Evolutionary conservation across 805 yeast species (phyloP), one percentile per base, ranked within the genome.

Genomic region (Candida pini): DNA sequence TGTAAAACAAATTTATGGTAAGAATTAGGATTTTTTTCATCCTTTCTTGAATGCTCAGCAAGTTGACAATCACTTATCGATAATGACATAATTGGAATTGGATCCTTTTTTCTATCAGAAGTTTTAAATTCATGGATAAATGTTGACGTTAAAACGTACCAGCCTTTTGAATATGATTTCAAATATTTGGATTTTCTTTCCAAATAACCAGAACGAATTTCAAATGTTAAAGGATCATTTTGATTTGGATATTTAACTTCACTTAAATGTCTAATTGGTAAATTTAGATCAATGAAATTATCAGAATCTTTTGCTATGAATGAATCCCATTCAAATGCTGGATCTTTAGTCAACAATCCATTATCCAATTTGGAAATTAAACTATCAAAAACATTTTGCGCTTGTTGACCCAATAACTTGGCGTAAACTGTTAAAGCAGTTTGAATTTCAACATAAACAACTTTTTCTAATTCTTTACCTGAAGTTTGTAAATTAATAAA

Each of bases 101-200:
- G 73, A 56, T 88, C 96, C 52, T 75, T 82, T 51, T 78, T 82
- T 36, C 95, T 71, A 57, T 89, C 96, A 4, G 77, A 60, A 1
- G 87, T 60, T 63, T 88, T 89, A 63, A 90, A 85, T 62, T 90
- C 98, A 56, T 92, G 97, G 36, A 90, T 64, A 51, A 76, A 88
- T 37, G 79, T 78, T 37, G 96, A 83, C 3, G 98, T 88, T 46
- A 90, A 66, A 14, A 90, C 96, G 54, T 87, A 92, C 78, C 83
- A 92, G 4, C 92, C 95, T 43, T 78, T 73, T 4, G 95, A 76
- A 60, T 88, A 92, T n/a, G 90, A 81, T 64, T 89, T 89, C 45
- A 92, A 68, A 56, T 77, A 89, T 66, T 90, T 90, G 6, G 97
- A 85, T 50, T 95, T 73, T 58, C 96, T 74, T 58, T 92, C 97